These are phyloP conservation scores for Jimgerdemannia flammicorona DNA, from an alignment of 192 early-diverging fungal genomes.

Conservation along the genomic window DNA sequence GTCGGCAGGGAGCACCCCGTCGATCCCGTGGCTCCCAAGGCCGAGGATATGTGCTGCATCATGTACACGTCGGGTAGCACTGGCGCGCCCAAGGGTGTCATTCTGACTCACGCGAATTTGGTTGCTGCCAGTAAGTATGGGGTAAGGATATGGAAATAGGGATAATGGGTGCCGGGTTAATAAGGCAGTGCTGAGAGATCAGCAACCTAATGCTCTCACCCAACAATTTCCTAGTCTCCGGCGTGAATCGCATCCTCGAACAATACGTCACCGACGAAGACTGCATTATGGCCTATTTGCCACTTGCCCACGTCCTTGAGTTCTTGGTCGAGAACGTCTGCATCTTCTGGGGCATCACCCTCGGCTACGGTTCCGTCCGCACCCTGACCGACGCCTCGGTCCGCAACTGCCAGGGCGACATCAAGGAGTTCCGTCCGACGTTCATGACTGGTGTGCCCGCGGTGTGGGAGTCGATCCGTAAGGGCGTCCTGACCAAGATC, in stretches of 20 bases:
- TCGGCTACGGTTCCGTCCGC: conserved; percentile 65
- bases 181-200: background rate
- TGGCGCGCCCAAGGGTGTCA: conserved; percentile 90
- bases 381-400: conserved; percentile 69
- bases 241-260: conserved; percentile 47
- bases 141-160: background rate
- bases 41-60: conserved; percentile 75
- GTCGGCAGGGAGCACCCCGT: conserved; percentile 63
- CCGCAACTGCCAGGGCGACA: conserved; percentile 66
- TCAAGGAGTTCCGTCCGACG: conserved; percentile 68
- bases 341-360: conserved; percentile 62
- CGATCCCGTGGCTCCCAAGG: conserved; percentile 59
- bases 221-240: conserved; percentile 48
- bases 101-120: conserved; percentile 80
- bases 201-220: conserved; percentile 1
- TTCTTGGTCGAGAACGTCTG: conserved; percentile 76
- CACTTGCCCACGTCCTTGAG: conserved; percentile 88
- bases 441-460: conserved; percentile 83
- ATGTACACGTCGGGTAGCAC: conserved; percentile 94
- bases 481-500: conserved; percentile 71
- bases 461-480: conserved; percentile 87
- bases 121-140: conserved; percentile 62
- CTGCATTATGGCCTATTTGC: conserved; percentile 75
- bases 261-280: conserved; percentile 50
- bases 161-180: too few relatives aligned